phyloP scores from a whole-genome alignment of 768 basidiomycete genomes.

The Suillus cothurnatus region DNA sequence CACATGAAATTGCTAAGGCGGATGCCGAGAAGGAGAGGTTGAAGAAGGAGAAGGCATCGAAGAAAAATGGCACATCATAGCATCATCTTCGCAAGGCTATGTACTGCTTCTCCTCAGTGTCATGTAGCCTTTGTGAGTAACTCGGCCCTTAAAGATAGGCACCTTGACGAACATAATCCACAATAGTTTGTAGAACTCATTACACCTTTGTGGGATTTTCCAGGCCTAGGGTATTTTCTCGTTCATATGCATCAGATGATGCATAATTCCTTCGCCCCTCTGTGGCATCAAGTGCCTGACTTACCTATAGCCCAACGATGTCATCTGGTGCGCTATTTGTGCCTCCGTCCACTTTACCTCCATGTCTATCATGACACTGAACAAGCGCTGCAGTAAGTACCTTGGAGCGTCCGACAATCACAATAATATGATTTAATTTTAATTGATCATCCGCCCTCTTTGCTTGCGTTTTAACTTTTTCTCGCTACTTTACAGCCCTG shows the following conservation, averaged over 20 bases:
- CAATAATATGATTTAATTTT: background rate
- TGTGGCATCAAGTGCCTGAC: background rate
- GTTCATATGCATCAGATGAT: background rate
- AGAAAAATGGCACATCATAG: slow-evolving; percentile 37
- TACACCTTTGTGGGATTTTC: background rate
- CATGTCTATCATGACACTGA: background rate
- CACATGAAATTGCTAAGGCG: slow-evolving; percentile 78
- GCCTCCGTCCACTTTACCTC: background rate
- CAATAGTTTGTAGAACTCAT: background rate
- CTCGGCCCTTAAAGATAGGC: background rate
- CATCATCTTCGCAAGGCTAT: background rate
- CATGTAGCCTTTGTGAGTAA: slow-evolving; percentile 8
- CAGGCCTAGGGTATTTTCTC: background rate
- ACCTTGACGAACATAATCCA: background rate
- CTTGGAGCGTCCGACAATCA: background rate
- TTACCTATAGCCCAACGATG: background rate
- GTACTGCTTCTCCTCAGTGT: background rate
- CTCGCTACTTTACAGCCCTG: too few species aligned
- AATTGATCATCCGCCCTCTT: background rate
- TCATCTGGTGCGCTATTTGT: background rate
- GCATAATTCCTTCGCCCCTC: background rate
- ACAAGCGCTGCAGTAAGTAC: background rate
- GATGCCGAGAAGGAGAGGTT: slow-evolving; percentile 56
- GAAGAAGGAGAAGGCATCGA: slow-evolving; percentile 52
- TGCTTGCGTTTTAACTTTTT: too few species aligned